These are phyloP conservation scores for Populus trichocarpa DNA, from an alignment of 441 rosid species.

Conservation along the genomic window DNA sequence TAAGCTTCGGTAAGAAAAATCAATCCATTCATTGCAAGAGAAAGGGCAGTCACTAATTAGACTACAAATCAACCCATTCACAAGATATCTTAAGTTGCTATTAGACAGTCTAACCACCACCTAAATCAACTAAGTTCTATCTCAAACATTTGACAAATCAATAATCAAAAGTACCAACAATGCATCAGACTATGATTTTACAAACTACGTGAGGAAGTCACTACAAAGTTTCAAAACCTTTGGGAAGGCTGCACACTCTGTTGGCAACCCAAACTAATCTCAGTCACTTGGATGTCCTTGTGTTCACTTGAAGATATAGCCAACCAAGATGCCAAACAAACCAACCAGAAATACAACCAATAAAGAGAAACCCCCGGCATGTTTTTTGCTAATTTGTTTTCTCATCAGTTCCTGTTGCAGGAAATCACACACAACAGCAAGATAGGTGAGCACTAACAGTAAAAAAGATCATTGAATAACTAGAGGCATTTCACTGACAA, in stretches of 20 bases:
- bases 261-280: background rate
- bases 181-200: conserved; percentile 14
- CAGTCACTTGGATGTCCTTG: conserved; percentile 8
- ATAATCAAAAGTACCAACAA: conserved; percentile 9
- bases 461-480: background rate
- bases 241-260: background rate
- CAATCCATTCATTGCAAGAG: background rate
- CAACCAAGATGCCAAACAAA: conserved; percentile 43
- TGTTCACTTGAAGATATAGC: conserved; percentile 43
- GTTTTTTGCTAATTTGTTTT: conserved; percentile 34
- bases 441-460: background rate
- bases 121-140: background rate
- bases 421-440: background rate
- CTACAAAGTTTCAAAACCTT: background rate
- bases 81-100: background rate
- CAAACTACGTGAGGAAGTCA: conserved; percentile 8
- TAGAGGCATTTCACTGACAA: background rate
- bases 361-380: conserved; percentile 36
- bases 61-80: background rate
- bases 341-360: conserved; percentile 41
- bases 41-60: background rate
- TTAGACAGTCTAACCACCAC: conserved; percentile 3
- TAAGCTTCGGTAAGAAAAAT: background rate
- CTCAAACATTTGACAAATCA: conserved; percentile 16
- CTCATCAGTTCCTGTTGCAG: conserved; percentile 36